Evolutionary conservation across 1,284 basidiomycete genomes (phyloP), one percentile per base, ranked within the genome.

Genomic region (Malassezia sympodialis): DNA sequence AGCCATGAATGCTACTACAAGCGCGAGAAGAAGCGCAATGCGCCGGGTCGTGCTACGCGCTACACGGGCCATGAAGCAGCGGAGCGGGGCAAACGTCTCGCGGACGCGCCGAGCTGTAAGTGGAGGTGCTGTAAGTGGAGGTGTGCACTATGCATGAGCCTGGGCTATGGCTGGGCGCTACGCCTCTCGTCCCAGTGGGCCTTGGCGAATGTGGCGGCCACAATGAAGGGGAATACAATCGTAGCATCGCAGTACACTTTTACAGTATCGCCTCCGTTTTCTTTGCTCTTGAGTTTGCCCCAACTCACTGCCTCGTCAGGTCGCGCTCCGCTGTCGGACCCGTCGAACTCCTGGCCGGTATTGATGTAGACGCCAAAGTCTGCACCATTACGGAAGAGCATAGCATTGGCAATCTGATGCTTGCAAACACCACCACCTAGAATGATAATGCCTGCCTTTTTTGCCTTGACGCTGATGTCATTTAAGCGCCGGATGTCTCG

Each of bases 281-380:
- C 71, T 1, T 59, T 58, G 26, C 86, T 85, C 44, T 89, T 83
- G 63, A 98, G 96, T 79, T 98, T 99, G 4, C 93, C 94, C 93
- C 93, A 99, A n/a, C 88, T 93, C 19, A 99, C 83, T 3, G 93
- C 94, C 76, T 99, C 93, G 69, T 99, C 94, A 15, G 94, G 94
- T 55, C 90, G 80, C 15, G 94, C 94, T 11, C 93, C 94, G 11
- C 90, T 91, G 76, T 99, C 93, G 4, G 90, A 94, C 0, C 93
- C 93, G 72, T 98, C 94, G 67, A 96, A 98, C 78, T 98, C 93
- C 78, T 98, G 93, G 0, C 93, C 93, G 0, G 93, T 98, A 73
- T 98, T 98, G 67, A 99, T 94, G 75, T 87, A 98, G 12, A 99
- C 93, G 3, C 91, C 90, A 69, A 83, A 98, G 75, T 99, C 94